Base-by-base conservation (phyloP, 331 rosid species). In the Rhamnella rubrinervis region DNA sequence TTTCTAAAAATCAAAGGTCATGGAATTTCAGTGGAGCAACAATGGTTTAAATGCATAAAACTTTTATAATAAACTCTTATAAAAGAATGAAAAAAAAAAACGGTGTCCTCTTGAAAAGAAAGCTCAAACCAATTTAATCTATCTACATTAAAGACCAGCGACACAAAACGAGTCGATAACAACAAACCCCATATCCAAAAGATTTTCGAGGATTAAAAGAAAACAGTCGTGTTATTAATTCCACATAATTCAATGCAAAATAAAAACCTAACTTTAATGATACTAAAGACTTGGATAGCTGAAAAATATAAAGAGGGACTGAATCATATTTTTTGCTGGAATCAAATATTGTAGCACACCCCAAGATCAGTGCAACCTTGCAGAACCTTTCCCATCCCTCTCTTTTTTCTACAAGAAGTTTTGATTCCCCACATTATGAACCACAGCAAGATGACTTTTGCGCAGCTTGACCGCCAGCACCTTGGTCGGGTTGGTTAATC, bases 381-480 rank as follows among this genome's bases (percentile, higher is more conserved):
- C 25, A 44, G 73, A 82, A 64, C 72, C 84, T 59, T 72, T 71
- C 65, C 59, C 35, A 3, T 31, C 35, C 35, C 35, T 31, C 61
- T 63, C 25, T 19, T 51, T 68, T 69, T 23, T 61, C 38, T 25
- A 58, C 40, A 10, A 18, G 61, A 19, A 35, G 40, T 72, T 40
- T 35, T 23, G 51, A 65, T 61, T 65, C 52, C 66, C 66, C 69
- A 31, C 5, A 44, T 44, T 66, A 75, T 68, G 78, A 80, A 62
- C 92, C 95, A 9, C 96, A 90, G 92, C 96, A 90, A 19, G 84
- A 72, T 17, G 96, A 84, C 69, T 77, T 80, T 75, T 75, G 84
- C 11, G 84, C 87, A 31, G 90, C 83, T 75, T 84, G 85, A 68
- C 80, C 83, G 61, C 79, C 80, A 19, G 71, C 85, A 15, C 73